Conservation (phyloP, 2,329 filamentous ascomycete species). For the Zymoseptoria tritici region DNA sequence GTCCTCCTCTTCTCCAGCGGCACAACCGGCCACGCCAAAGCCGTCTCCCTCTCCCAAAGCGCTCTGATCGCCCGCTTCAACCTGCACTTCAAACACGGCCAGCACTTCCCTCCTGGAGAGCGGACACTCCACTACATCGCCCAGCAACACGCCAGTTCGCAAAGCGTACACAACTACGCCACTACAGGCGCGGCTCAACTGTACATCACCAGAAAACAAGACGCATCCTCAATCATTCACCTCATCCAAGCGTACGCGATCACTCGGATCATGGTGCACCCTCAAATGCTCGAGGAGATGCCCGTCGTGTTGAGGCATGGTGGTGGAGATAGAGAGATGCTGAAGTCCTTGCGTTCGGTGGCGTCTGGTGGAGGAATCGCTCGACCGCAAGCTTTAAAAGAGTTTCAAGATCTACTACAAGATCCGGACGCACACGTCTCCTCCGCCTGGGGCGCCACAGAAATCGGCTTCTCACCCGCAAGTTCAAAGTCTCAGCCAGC, state of each 20-base stretch:
- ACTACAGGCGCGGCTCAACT: background rate
- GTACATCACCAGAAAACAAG: background rate
- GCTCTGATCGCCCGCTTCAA: background rate
- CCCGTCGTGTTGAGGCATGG: too few species aligned
- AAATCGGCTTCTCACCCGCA: background rate
- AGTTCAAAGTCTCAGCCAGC: background rate
- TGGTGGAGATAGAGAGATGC: too few species aligned
- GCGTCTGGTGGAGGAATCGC: background rate
- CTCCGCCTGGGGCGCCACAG: background rate
- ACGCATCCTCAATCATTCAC: background rate
- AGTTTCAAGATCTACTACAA: background rate
- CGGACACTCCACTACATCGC: background rate
- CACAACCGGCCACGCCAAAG: background rate
- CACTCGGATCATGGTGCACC: background rate
- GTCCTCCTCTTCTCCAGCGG: background rate
- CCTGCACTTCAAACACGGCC: background rate
- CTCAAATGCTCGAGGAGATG: background rate
- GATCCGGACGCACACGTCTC: background rate
- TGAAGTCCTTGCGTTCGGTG: too few species aligned
- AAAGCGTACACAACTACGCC: background rate
- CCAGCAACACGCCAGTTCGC: background rate
- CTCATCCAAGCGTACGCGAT: background rate
- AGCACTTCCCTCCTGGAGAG: background rate
- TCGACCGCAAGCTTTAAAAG: background rate
- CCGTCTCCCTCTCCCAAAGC: background rate